Conservation (phyloP, 2,329 filamentous ascomycete genomes). For the Trichothecium sympodiale region DNA sequence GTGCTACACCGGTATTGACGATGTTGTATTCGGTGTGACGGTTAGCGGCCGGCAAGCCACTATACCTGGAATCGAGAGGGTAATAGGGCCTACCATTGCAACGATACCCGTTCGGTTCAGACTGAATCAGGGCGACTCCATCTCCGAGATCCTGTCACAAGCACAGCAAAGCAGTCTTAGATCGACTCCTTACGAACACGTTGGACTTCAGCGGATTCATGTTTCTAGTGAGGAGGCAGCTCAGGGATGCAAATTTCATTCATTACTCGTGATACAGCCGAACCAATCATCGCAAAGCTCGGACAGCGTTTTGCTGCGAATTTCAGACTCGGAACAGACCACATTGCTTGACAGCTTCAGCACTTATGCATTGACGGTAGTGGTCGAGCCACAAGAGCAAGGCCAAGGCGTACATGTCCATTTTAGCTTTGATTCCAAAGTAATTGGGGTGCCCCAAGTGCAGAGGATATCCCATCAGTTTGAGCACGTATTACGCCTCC, state of each 20-base stretch:
- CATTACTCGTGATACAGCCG: conserved; percentile 5
- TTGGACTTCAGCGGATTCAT: conserved; percentile 8
- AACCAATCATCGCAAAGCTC: conserved; percentile 3
- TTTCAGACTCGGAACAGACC: no score
- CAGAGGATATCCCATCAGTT: no score
- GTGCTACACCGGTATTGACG: conserved; percentile 19
- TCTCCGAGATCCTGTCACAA: conserved; percentile 27
- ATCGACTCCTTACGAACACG: conserved; percentile 10
- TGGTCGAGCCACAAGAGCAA: not conserved
- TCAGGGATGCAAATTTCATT: conserved; percentile 6
- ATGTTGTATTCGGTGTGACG: conserved; percentile 16
- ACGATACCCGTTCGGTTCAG: conserved; percentile 13
- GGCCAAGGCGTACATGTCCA: not conserved
- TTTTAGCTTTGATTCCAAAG: not conserved
- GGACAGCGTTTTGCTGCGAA: no score
- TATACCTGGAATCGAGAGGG: conserved; percentile 11
- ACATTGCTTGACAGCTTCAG: not conserved
- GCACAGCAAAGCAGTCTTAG: conserved; percentile 7
- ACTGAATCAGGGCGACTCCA: conserved; percentile 15
- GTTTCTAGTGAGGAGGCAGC: conserved; percentile 2
- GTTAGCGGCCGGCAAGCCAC: conserved; percentile 13
- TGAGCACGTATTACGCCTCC: no score
- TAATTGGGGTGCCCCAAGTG: not conserved
- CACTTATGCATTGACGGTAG: conserved; percentile 1
- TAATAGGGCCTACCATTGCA: conserved; percentile 15